Evolutionary conservation across 1,139 yeast species (phyloP).

Genomic region (Blastobotrys arbuscula): DNA sequence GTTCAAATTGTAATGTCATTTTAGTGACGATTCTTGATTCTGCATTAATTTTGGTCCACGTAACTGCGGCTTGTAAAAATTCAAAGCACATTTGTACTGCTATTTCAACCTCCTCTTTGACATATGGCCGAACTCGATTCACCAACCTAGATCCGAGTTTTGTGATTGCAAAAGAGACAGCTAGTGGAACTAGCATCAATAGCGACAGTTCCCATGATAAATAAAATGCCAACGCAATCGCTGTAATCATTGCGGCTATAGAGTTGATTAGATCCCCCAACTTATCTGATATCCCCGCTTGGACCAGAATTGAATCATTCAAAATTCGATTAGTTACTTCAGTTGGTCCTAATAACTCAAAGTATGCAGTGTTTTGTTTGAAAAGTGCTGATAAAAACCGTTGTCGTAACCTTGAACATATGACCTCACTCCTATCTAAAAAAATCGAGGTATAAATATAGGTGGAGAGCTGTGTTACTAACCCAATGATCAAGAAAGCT

Average conservation of each 20-base stretch:
- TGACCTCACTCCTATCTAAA: conserved; percentile 3
- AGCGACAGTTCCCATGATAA: conserved; percentile 1
- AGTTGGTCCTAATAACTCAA: neutral
- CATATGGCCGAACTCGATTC: too few species aligned
- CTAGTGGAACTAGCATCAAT: neutral
- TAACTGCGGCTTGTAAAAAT: neutral
- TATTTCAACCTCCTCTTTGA: neutral
- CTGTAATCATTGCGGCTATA: neutral
- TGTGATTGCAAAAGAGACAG: neutral
- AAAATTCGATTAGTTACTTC: conserved; percentile 2
- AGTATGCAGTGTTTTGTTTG: conserved; percentile 1
- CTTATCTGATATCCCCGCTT: neutral
- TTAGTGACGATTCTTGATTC: neutral
- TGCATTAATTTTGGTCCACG: neutral
- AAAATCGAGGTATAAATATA: conserved; percentile 1
- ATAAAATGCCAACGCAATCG: neutral
- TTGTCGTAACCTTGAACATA: neutral
- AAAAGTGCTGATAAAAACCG: neutral
- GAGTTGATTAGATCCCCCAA: neutral
- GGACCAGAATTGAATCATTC: neutral
- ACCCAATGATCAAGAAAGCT: neutral
- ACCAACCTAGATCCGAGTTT: neutral
- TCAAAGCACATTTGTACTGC: neutral
- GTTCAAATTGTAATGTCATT: conserved; percentile 1
- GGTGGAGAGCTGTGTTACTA: neutral